Evolutionary conservation across 2,329 filamentous ascomycete species (phyloP).

Genomic region (Conoideocrella luteorostrata): DNA sequence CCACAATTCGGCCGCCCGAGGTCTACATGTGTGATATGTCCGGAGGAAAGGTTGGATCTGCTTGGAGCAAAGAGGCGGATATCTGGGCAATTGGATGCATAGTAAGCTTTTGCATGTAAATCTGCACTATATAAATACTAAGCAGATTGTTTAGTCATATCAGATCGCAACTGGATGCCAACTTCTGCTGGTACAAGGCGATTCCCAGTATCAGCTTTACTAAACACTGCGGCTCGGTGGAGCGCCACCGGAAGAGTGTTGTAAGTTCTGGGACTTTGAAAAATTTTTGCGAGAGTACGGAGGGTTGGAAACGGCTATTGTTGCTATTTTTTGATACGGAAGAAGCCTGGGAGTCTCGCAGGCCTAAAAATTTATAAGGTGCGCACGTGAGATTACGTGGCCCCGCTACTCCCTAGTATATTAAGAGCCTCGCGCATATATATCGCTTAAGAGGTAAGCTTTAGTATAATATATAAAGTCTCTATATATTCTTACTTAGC

Average conservation of each 20-base stretch:
- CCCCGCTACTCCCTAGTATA: too few species aligned
- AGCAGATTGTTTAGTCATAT: not conserved
- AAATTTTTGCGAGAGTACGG: not conserved
- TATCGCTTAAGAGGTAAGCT: too few species aligned
- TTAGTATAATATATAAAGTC: too few species aligned
- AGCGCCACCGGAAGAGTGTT: not conserved
- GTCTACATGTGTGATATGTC: not conserved
- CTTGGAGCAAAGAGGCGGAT: slow-evolving; percentile 1
- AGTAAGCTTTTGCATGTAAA: not conserved
- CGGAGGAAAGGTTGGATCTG: not conserved
- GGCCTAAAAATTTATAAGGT: too few species aligned
- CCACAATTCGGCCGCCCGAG: not conserved
- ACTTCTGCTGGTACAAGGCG: not conserved
- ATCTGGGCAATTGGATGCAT: slow-evolving; percentile 3
- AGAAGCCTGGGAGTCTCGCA: too few species aligned
- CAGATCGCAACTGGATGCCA: slow-evolving; percentile 1
- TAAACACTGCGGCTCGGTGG: not conserved
- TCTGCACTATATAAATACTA: not conserved
- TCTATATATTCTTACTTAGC: too few species aligned
- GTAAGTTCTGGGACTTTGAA: not conserved
- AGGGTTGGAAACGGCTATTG: too few species aligned
- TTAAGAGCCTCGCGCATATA: too few species aligned
- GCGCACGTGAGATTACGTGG: too few species aligned
- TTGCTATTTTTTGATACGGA: too few species aligned
- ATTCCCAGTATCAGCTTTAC: not conserved